Percentiles rank a stretch among this genome's conserved stretches.
phyloP scores from a whole-genome alignment of 176 grass and related monocot species.

The Ensete ventricosum region DNA sequence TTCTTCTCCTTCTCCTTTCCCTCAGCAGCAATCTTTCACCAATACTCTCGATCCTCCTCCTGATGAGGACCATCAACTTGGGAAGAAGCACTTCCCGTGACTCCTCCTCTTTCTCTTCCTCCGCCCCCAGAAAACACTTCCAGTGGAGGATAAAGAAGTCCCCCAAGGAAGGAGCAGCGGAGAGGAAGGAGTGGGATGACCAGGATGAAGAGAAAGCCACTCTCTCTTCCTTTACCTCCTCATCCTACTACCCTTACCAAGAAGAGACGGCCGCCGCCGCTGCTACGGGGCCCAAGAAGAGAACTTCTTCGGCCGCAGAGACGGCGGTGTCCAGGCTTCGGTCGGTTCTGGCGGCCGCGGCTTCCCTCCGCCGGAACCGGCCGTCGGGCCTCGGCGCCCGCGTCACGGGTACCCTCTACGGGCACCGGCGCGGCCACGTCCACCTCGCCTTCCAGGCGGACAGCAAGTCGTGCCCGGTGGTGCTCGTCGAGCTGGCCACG shows the following conservation, averaged over 20 bases:
- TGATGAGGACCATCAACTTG: background rate
- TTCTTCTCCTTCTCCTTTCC: too few species aligned
- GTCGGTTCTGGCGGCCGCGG: background rate
- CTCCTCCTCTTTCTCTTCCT: background rate
- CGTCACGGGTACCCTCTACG: background rate
- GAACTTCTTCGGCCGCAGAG: background rate
- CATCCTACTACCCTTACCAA: background rate
- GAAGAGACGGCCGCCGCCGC: too few species aligned
- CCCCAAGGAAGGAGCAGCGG: background rate
- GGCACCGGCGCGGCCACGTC: background rate
- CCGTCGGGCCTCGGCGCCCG: background rate
- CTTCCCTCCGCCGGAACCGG: background rate
- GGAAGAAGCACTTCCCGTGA: background rate
- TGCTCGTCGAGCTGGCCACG: background rate
- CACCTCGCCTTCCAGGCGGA: background rate
- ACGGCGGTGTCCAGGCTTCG: background rate
- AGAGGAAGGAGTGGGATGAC: background rate
- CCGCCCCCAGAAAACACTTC: background rate
- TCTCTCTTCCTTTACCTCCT: background rate
- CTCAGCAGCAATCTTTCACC: too few species aligned
- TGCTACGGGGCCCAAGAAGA: background rate
- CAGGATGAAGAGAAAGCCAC: background rate
- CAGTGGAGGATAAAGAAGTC: constrained; percentile 1
- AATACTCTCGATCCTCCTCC: background rate
- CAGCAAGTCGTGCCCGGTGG: background rate